These are phyloP conservation scores for Punica granatum DNA, from an alignment of 345 rosid genomes.

Conservation along the genomic window DNA sequence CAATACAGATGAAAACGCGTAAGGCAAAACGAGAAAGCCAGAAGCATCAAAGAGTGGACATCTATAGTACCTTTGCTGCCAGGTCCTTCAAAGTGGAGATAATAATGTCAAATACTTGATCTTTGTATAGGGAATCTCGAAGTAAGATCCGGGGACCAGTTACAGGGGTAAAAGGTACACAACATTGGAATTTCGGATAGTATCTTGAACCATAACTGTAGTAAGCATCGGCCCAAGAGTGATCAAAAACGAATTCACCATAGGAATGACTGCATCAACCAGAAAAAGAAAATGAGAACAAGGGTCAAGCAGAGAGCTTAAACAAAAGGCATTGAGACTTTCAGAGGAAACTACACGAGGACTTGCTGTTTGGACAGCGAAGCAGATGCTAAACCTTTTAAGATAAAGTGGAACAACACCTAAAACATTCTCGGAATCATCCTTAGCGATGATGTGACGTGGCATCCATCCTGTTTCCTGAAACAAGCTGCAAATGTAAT, in stretches of 20 bases:
- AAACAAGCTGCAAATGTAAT: conserved; percentile 13
- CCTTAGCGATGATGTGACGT: conserved; percentile 73
- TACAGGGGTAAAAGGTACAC: conserved; percentile 96
- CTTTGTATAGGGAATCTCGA: conserved; percentile 49
- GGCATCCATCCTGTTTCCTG: conserved; percentile 97
- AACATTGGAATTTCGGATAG: conserved; percentile 92
- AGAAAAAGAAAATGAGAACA: conserved; percentile 20
- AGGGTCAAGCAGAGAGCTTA: neutral
- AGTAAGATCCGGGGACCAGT: conserved; percentile 84
- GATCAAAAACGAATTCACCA: conserved; percentile 95
- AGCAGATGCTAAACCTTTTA: conserved; percentile 56
- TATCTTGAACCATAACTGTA: conserved; percentile 73
- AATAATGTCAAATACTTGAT: conserved; percentile 63
- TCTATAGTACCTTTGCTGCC: conserved; percentile 49
- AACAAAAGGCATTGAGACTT: conserved; percentile 8
- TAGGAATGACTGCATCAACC: conserved; percentile 61
- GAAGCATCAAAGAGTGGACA: neutral
- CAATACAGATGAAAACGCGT: neutral
- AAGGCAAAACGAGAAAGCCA: neutral
- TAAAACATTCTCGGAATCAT: conserved; percentile 52
- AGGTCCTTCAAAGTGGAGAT: conserved; percentile 59
- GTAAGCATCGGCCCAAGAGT: conserved; percentile 97
- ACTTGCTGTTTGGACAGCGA: conserved; percentile 10
- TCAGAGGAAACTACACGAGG: conserved; percentile 6
- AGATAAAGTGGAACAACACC: conserved; percentile 94